Conservation (phyloP, 495 filamentous ascomycete genomes). For the Penicillium parvum region DNA sequence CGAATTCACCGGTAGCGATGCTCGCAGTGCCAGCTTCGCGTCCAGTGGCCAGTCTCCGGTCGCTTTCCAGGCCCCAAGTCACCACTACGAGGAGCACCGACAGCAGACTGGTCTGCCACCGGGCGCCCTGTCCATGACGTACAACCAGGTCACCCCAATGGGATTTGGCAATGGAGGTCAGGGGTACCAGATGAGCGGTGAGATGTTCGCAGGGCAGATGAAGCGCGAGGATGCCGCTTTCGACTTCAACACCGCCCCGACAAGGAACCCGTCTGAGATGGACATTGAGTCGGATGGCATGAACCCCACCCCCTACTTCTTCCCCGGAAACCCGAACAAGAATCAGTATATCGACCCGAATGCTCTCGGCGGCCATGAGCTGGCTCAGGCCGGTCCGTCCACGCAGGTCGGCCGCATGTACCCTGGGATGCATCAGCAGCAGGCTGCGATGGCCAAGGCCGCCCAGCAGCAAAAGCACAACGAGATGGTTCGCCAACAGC, state of each 20-base stretch:
- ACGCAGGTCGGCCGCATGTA: constrained; percentile 66
- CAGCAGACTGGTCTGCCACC: constrained; percentile 87
- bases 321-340: constrained; percentile 34
- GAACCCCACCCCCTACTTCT: constrained; percentile 54
- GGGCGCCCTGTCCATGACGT: constrained; percentile 66
- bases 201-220: constrained; percentile 45
- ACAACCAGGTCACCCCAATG: constrained; percentile 54
- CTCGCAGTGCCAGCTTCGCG: constrained; percentile 38
- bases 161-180: constrained; percentile 48
- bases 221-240: constrained; percentile 47
- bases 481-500: constrained; percentile 55
- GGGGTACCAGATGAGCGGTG: constrained; percentile 42
- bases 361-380: constrained; percentile 57
- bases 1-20: constrained; percentile 35
- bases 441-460: constrained; percentile 74
- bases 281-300: constrained; percentile 55
- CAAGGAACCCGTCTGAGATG: constrained; percentile 49
- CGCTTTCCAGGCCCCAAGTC: constrained; percentile 71
- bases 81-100: constrained; percentile 86
- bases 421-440: constrained; percentile 89
- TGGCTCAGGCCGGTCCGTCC: constrained; percentile 41
- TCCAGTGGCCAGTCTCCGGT: constrained; percentile 48
- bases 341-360: constrained; percentile 65
- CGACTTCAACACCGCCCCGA: constrained; percentile 55
- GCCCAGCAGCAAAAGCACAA: constrained; percentile 66